Conservation (phyloP, 352 stramenopile genomes). For the Phytophthora fragariaefolia region DNA sequence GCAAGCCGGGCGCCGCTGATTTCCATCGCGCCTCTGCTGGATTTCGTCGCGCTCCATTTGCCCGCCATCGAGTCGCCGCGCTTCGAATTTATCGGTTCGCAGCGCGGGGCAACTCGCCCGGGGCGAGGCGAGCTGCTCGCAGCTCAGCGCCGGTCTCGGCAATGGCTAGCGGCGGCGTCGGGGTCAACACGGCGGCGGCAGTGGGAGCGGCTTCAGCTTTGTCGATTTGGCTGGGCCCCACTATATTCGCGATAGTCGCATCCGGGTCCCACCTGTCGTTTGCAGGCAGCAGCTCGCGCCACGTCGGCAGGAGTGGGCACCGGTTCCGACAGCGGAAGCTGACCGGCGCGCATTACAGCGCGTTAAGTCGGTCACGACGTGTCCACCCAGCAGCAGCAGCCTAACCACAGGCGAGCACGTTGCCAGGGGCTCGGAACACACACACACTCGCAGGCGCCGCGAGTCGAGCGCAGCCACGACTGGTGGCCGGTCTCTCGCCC, state of each 20-base stretch:
- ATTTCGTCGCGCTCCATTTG: constrained; percentile 11
- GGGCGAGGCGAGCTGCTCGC: background rate
- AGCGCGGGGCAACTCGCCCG: too few relatives aligned
- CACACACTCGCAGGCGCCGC: too few relatives aligned
- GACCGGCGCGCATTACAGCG: background rate
- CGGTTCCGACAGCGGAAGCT: too few relatives aligned
- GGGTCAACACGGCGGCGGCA: background rate
- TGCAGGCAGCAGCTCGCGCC: constrained; percentile 12
- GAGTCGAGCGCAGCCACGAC: background rate
- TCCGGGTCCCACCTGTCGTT: constrained; percentile 29
- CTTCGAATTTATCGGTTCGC: constrained; percentile 25
- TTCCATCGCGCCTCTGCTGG: constrained; percentile 14
- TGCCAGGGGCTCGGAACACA: too few relatives aligned
- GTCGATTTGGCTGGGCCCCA: constrained; percentile 25
- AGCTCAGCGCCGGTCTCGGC: background rate
- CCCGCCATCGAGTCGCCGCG: constrained; percentile 37
- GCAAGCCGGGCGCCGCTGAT: constrained; percentile 13
- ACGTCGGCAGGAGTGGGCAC: too few relatives aligned
- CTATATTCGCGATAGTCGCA: constrained; percentile 39
- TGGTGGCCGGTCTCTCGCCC: constrained; percentile 18
- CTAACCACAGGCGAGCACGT: too few relatives aligned
- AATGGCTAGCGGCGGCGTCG: background rate
- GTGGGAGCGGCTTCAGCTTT: constrained; percentile 28
- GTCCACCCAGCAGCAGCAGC: background rate
- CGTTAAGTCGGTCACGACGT: background rate